These are phyloP conservation scores for Botryosphaeria dothidea DNA, from an alignment of 2,329 filamentous ascomycete species.

Conservation along the genomic window DNA sequence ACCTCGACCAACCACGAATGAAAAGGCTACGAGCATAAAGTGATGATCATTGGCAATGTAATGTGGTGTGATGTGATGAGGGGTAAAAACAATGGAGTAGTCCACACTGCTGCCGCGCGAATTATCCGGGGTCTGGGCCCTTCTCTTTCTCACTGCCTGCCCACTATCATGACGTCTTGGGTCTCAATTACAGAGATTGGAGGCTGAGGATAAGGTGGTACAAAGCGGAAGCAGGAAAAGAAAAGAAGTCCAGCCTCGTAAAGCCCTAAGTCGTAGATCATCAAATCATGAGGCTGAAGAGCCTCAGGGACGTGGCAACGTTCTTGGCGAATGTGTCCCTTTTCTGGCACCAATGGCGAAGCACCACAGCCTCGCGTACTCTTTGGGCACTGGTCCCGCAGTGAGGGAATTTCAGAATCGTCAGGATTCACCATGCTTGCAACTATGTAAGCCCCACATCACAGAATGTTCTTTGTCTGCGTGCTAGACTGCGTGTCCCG, in stretches of 20 bases:
- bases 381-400: background rate
- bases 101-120: background rate
- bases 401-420: background rate
- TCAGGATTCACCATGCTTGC: background rate
- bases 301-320: background rate
- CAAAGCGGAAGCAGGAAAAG: background rate
- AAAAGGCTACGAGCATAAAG: background rate
- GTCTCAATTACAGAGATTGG: background rate
- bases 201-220: background rate
- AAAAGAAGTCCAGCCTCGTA: background rate
- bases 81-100: background rate
- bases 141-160: background rate
- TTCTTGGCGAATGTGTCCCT: background rate
- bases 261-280: background rate
- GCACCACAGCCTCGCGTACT: background rate
- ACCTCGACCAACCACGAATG: background rate
- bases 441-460: background rate
- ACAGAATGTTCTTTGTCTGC: background rate
- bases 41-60: background rate
- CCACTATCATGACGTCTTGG: background rate
- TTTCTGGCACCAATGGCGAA: background rate
- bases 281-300: slow-evolving; percentile 1
- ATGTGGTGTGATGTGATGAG: background rate
- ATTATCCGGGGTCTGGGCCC: background rate
- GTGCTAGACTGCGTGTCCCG: background rate